Evolutionary conservation across 768 basidiomycete genomes (phyloP).

Genomic region (Pisolithus marmoratus): DNA sequence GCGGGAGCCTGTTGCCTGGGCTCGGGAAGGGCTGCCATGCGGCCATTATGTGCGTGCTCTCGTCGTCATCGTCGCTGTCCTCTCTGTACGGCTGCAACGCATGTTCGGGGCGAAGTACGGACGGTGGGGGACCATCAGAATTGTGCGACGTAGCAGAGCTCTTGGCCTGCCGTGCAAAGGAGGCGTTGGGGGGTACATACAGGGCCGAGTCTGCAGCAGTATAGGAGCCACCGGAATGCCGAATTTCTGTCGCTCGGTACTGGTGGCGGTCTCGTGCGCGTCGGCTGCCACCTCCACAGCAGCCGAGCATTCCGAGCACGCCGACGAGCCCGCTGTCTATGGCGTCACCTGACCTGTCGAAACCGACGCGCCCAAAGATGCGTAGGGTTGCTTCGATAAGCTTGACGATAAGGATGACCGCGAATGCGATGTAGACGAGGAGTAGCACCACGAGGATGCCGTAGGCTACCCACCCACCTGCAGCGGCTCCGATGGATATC

Average conservation of each 20-base stretch:
- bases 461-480: conserved; percentile 91
- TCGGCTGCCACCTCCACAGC: conserved; percentile 51
- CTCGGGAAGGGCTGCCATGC: conserved; percentile 82
- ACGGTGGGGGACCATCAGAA: conserved; percentile 55
- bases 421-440: conserved; percentile 78
- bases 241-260: conserved; percentile 20
- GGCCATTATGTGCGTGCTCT: conserved; percentile 80
- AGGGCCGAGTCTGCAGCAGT: conserved; percentile 40
- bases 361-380: conserved; percentile 68
- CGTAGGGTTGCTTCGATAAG: conserved; percentile 78
- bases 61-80: conserved; percentile 69
- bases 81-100: conserved; percentile 71
- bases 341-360: conserved; percentile 75
- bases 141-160: conserved; percentile 29
- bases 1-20: conserved; percentile 20
- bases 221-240: conserved; percentile 19
- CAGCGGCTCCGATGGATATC: conserved; percentile 78
- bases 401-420: conserved; percentile 80
- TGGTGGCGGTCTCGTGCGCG: conserved; percentile 19
- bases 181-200: conserved; percentile 39
- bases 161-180: conserved; percentile 24
- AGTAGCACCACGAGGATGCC: conserved; percentile 81
- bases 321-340: conserved; percentile 87
- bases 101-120: conserved; percentile 75
- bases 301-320: conserved; percentile 66